phyloP scores from a whole-genome alignment of 2,329 filamentous ascomycete genomes.

The Botrytis porri region DNA sequence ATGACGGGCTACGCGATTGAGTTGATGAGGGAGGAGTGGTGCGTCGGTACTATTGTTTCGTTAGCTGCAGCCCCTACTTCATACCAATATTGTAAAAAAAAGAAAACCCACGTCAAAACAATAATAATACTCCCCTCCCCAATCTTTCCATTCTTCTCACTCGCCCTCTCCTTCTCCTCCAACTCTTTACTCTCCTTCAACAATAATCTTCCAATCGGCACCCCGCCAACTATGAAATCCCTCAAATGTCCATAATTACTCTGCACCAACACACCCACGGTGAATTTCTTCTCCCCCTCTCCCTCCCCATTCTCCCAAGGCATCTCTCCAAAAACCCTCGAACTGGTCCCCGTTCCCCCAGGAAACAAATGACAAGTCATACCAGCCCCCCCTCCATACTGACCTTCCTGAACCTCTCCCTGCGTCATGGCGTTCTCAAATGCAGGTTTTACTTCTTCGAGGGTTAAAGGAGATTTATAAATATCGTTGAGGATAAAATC shows the following conservation, averaged over 20 bases:
- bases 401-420: constrained; percentile 55
- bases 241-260: constrained; percentile 60
- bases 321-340: constrained; percentile 50
- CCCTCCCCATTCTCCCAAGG: constrained; percentile 33
- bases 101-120: constrained; percentile 45
- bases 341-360: constrained; percentile 63
- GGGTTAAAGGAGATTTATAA: constrained; percentile 51
- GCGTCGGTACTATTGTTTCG: constrained; percentile 48
- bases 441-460: constrained; percentile 52
- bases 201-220: constrained; percentile 59
- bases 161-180: constrained; percentile 30
- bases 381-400: constrained; percentile 63
- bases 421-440: constrained; percentile 51
- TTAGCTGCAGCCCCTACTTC: background rate
- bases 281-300: constrained; percentile 45
- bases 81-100: accelerated
- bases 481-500: constrained; percentile 61
- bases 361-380: constrained; percentile 67
- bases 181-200: constrained; percentile 39
- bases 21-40: constrained; percentile 55
- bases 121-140: constrained; percentile 62
- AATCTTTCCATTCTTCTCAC: constrained; percentile 40
- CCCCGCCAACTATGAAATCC: constrained; percentile 57
- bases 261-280: constrained; percentile 60
- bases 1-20: constrained; percentile 56